Conservation (phyloP, 129 eudicot species). For the Rutidosis leptorrhynchoides region DNA sequence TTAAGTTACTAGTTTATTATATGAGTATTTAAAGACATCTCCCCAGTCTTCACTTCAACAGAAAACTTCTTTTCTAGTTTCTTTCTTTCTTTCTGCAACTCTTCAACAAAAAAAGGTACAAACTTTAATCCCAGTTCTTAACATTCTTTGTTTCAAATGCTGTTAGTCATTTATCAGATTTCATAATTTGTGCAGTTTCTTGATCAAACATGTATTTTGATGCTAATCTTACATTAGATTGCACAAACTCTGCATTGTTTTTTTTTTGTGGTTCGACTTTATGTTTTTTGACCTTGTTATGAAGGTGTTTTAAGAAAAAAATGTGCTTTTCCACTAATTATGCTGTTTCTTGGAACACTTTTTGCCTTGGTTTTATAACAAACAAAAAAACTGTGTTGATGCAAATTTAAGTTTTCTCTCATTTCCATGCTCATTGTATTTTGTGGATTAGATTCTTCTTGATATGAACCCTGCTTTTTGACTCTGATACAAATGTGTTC, state of each 20-base stretch:
- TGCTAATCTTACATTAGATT: background rate
- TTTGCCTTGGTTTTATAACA: background rate
- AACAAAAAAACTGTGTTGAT: background rate
- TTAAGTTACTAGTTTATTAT: constrained; percentile 15
- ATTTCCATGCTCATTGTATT: constrained; percentile 4
- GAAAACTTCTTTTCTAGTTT: constrained; percentile 24
- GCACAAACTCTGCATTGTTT: constrained; percentile 11
- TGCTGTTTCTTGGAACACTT: background rate
- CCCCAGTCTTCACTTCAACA: constrained; percentile 20
- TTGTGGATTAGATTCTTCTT: constrained; percentile 10
- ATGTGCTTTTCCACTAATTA: background rate
- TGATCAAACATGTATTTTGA: background rate
- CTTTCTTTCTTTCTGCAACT: constrained; percentile 19
- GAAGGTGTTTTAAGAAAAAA: background rate
- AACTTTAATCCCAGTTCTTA: constrained; percentile 10
- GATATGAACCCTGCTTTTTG: constrained; percentile 4
- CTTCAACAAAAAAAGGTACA: constrained; percentile 24
- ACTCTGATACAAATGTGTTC: background rate
- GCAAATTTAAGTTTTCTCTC: background rate
- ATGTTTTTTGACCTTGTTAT: background rate
- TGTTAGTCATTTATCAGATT: background rate
- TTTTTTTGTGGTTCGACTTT: constrained; percentile 10
- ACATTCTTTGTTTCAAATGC: constrained; percentile 3
- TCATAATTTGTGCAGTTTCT: background rate
- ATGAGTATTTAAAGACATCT: constrained; percentile 36